Percentiles rank a stretch among this genome's conserved stretches.
These are phyloP conservation scores for Meripilus lineatus DNA, from an alignment of 1,284 basidiomycete genomes.

Conservation along the genomic window DNA sequence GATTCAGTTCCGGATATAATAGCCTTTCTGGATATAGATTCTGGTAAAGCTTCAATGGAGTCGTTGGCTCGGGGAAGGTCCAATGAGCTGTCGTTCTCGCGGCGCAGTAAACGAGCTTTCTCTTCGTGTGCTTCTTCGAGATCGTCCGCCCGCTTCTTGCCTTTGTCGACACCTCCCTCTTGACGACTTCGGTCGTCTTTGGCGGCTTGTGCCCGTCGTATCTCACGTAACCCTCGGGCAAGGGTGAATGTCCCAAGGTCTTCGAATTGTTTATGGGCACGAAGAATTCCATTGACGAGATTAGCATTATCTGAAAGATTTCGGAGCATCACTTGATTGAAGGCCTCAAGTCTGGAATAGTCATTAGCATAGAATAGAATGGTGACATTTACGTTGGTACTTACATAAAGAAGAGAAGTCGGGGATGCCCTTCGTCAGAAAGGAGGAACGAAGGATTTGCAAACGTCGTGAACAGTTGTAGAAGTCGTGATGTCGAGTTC, in stretches of 20 bases:
- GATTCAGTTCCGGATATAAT: conserved; percentile 19
- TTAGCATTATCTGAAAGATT: conserved; percentile 79
- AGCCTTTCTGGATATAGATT: conserved; percentile 12
- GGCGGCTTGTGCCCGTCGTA: conserved; percentile 66
- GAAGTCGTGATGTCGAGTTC: conserved; percentile 74
- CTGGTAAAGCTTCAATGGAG: conserved; percentile 23
- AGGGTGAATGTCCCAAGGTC: conserved; percentile 88
- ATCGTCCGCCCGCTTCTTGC: conserved; percentile 22
- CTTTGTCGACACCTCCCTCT: conserved; percentile 27
- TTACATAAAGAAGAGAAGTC: conserved; percentile 86
- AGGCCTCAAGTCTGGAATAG: conserved; percentile 73
- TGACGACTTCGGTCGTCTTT: conserved; percentile 61
- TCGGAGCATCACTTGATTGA: conserved; percentile 79
- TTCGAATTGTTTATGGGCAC: conserved; percentile 80
- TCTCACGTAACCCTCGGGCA: conserved; percentile 76
- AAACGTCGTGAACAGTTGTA: conserved; percentile 88
- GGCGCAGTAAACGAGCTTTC: conserved; percentile 56
- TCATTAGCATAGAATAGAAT: conserved; percentile 9
- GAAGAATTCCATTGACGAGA: conserved; percentile 81
- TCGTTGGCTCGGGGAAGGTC: conserved; percentile 18
- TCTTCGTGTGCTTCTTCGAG: conserved; percentile 43
- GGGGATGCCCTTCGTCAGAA: conserved; percentile 90
- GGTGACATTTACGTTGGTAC: conserved; percentile 14
- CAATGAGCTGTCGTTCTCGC: conserved; percentile 29
- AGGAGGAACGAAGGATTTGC: conserved; percentile 86